Conservation (phyloP, 345 rosid genomes). For the Streptanthus diversifolius region DNA sequence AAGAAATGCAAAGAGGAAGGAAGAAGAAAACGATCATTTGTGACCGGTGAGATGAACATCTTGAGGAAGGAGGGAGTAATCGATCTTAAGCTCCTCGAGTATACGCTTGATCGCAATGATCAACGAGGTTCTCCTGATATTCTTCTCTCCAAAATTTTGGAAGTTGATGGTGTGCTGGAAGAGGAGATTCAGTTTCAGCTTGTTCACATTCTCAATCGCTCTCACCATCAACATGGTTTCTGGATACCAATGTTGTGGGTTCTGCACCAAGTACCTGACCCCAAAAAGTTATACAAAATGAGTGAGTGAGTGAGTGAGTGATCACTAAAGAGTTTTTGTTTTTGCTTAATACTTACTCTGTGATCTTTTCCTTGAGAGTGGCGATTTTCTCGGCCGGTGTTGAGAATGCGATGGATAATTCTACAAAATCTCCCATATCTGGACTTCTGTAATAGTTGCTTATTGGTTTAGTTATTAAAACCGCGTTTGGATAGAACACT, state of each 20-base stretch:
- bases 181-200: slow-evolving; percentile 40
- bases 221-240: slow-evolving; percentile 40
- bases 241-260: slow-evolving; percentile 41
- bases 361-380: slow-evolving; percentile 48
- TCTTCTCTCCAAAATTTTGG: slow-evolving; percentile 51
- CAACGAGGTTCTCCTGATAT: slow-evolving; percentile 43
- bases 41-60: slow-evolving; percentile 38
- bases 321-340: too few species aligned
- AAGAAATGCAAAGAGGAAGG: too few species aligned
- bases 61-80: slow-evolving; percentile 46
- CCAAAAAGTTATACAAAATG: not conserved
- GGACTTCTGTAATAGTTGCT: slow-evolving; percentile 80
- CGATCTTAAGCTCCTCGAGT: slow-evolving; percentile 45
- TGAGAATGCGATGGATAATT: slow-evolving; percentile 63
- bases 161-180: slow-evolving; percentile 50
- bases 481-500: slow-evolving; percentile 73
- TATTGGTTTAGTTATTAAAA: slow-evolving; percentile 67
- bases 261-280: slow-evolving; percentile 46
- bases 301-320: not conserved
- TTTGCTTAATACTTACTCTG: slow-evolving; percentile 47
- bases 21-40: not conserved
- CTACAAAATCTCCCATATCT: slow-evolving; percentile 68
- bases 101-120: slow-evolving; percentile 43
- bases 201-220: slow-evolving; percentile 49
- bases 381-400: slow-evolving; percentile 59